A percentile compares a stretch with the other conserved stretches of the same genome.
These are phyloP conservation scores for Geotrichum klebahnii DNA, from an alignment of 1,139 yeast genomes.

Conservation along the genomic window DNA sequence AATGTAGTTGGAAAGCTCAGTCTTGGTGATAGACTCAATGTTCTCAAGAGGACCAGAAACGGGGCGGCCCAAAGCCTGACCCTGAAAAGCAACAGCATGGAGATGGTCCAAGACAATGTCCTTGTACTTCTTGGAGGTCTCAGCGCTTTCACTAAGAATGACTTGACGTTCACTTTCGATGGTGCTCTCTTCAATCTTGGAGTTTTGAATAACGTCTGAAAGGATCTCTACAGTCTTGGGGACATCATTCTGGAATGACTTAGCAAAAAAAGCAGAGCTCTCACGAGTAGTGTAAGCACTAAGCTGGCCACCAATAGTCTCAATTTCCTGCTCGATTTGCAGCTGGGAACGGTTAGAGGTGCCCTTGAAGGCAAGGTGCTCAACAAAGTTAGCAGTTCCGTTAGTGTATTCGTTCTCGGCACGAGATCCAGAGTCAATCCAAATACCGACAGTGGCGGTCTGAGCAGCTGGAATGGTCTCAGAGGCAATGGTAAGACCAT, in stretches of 20 bases:
- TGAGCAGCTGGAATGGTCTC: slow-evolving; percentile 82
- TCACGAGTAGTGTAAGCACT: slow-evolving; percentile 97
- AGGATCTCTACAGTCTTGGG: slow-evolving; percentile 83
- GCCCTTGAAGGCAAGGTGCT: slow-evolving; percentile 95
- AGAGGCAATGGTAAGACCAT: slow-evolving; percentile 92
- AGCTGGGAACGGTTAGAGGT: slow-evolving; percentile 78
- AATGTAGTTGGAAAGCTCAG: slow-evolving; percentile 76
- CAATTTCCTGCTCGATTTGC: slow-evolving; percentile 85
- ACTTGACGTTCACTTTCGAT: slow-evolving; percentile 95
- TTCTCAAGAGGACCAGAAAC: slow-evolving; percentile 91
- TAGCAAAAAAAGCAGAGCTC: slow-evolving; percentile 94
- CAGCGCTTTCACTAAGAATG: slow-evolving; percentile 92
- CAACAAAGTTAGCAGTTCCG: slow-evolving; percentile 96
- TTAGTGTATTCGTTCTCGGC: slow-evolving; percentile 81
- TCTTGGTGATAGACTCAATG: slow-evolving; percentile 71
- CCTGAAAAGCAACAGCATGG: slow-evolving; percentile 85
- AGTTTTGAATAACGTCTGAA: slow-evolving; percentile 82
- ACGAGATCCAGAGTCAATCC: slow-evolving; percentile 97
- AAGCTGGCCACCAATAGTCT: slow-evolving; percentile 91
- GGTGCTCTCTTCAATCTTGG: slow-evolving; percentile 75
- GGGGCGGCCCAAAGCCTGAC: slow-evolving; percentile 93
- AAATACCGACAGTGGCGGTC: slow-evolving; percentile 95
- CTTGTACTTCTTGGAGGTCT: slow-evolving; percentile 96
- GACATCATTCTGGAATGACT: slow-evolving; percentile 74
- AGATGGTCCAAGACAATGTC: slow-evolving; percentile 98